Evolutionary conservation across 2,329 filamentous ascomycete species (phyloP).

Genomic region (Colletotrichum sp.): DNA sequence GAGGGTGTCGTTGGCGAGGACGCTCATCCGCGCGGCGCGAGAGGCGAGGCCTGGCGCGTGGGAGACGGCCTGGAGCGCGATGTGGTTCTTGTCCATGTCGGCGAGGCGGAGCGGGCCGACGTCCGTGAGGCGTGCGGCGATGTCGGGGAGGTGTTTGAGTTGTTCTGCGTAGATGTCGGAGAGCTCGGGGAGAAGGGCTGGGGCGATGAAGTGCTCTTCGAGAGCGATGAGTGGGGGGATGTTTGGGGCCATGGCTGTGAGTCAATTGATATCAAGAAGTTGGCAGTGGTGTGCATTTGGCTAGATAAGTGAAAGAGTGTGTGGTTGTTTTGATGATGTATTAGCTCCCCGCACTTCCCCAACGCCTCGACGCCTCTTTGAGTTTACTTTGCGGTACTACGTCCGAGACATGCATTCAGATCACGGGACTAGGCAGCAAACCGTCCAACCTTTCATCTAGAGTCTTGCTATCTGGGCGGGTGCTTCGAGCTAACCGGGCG

Average conservation of each 20-base stretch:
- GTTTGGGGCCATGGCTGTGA: not conserved
- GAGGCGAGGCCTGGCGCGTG: slow-evolving; percentile 13
- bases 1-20: slow-evolving; percentile 28
- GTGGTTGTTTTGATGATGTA: not conserved
- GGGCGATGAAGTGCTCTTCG: slow-evolving; percentile 44
- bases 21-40: slow-evolving; percentile 22
- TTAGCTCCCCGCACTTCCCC: not conserved
- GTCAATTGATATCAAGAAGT: not conserved
- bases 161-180: slow-evolving; percentile 23
- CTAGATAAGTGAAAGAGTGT: not conserved
- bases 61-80: slow-evolving; percentile 23
- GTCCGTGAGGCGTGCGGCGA: slow-evolving; percentile 28
- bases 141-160: slow-evolving; percentile 22
- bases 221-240: slow-evolving; percentile 40
- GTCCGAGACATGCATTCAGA: not conserved
- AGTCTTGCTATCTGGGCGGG: not conserved
- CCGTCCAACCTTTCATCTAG: not conserved
- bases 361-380: not conserved
- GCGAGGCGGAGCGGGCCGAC: slow-evolving; percentile 25
- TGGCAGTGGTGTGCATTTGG: not conserved
- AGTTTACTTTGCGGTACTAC: not conserved
- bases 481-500: fast-evolving
- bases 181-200: slow-evolving; percentile 17
- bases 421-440: not conserved
- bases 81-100: slow-evolving; percentile 28